phyloP scores from a whole-genome alignment of 192 early-diverging fungal genomes.

The Kappamyces sp. region DNA sequence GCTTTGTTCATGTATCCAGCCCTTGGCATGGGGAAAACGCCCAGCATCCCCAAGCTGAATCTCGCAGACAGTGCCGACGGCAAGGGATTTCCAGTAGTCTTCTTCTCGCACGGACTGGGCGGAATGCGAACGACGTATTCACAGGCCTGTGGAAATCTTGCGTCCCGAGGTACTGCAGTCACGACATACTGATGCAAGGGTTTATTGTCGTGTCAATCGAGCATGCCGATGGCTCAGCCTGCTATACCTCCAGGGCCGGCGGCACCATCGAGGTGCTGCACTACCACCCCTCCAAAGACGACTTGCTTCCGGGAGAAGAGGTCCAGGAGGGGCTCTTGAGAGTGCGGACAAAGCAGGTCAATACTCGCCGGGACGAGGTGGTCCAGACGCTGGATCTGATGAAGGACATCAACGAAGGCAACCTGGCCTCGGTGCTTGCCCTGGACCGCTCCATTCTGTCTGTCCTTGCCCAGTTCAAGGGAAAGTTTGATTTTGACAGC shows the following conservation, averaged over 20 bases:
- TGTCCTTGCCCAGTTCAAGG: conserved; percentile 4
- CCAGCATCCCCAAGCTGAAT: not conserved
- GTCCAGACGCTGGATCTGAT: conserved; percentile 19
- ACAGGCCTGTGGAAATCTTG: conserved; percentile 26
- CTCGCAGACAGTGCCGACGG: no score
- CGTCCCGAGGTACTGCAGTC: conserved; percentile 5
- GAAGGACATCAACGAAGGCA: not conserved
- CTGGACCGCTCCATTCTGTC: not conserved
- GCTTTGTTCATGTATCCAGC: conserved; percentile 20
- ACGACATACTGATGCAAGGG: conserved; percentile 5
- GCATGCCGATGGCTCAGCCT: conserved; percentile 32
- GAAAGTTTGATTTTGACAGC: conserved; percentile 25
- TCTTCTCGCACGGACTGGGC: conserved; percentile 44
- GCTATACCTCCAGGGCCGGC: conserved; percentile 13
- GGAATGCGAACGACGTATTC: conserved; percentile 44
- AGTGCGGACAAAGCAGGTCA: conserved; percentile 21
- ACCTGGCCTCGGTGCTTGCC: not conserved
- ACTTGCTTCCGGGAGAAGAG: conserved; percentile 10
- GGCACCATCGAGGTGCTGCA: conserved; percentile 6
- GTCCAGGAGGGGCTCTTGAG: conserved; percentile 8
- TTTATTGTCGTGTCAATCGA: conserved; percentile 33
- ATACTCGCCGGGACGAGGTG: conserved; percentile 18
- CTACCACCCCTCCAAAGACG: conserved; percentile 7
- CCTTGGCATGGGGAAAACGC: conserved; percentile 12
- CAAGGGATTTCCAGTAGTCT: conserved; percentile 16